Evolutionary conservation across 306 rosid genomes (phyloP).

Genomic region (Delonix regia): DNA sequence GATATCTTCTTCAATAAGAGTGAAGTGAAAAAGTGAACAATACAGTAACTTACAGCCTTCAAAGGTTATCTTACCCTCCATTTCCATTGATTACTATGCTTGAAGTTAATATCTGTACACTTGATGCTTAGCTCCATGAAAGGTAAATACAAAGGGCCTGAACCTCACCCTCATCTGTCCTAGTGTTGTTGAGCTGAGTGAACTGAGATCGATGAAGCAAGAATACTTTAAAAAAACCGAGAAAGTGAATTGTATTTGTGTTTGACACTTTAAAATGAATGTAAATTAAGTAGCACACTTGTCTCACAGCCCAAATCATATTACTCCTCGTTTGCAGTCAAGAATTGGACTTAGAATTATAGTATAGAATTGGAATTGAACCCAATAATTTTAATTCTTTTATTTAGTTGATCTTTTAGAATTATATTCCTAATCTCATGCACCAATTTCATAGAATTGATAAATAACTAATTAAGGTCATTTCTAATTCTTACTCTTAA

Average conservation of each 20-base stretch:
- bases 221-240: not conserved
- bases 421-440: no score
- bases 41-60: constrained; percentile 7
- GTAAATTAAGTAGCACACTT: not conserved
- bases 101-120: constrained; percentile 8
- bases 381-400: no score
- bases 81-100: not conserved
- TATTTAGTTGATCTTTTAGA: no score
- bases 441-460: no score
- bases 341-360: no score
- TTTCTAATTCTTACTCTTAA: no score
- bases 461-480: no score
- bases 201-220: not conserved
- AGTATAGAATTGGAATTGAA: no score
- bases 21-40: constrained; percentile 17
- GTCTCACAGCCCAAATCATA: not conserved
- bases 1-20: constrained; percentile 29
- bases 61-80: not conserved
- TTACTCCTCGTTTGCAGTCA: no score
- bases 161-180: not conserved
- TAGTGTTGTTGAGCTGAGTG: constrained; percentile 28
- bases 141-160: constrained; percentile 32
- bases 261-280: not conserved
- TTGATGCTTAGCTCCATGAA: not conserved
- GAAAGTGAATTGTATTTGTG: not conserved